phyloP scores from a whole-genome alignment of 257 asterid species.

The Gentiana macrophylla region DNA sequence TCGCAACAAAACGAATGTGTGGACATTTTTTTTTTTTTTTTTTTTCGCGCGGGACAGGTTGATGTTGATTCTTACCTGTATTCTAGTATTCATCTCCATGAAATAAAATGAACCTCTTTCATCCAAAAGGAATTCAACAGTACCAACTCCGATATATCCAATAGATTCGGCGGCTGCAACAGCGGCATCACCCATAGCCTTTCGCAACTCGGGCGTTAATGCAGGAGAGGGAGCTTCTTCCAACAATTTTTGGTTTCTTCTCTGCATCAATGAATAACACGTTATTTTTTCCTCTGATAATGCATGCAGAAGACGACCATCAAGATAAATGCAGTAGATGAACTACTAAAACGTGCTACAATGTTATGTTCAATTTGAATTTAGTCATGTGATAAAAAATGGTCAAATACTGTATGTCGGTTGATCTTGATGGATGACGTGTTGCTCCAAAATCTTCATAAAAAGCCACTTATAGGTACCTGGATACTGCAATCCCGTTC shows the following conservation, averaged over 20 bases:
- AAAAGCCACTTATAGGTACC: conserved; percentile 29
- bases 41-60: neutral
- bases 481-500: conserved; percentile 99
- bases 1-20: neutral
- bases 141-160: conserved; percentile 94
- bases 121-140: conserved; percentile 93
- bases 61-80: conserved; percentile 52
- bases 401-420: too few relatives aligned
- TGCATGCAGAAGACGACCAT: too few relatives aligned
- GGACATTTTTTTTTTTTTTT: neutral
- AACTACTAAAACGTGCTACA: too few relatives aligned
- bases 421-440: neutral
- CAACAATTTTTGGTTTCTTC: conserved; percentile 91
- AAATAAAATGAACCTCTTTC: conserved; percentile 96
- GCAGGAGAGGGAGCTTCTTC: conserved; percentile 99
- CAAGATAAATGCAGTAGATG: neutral
- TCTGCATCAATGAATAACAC: conserved; percentile 31
- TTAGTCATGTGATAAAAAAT: too few relatives aligned
- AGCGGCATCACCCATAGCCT: conserved; percentile 99
- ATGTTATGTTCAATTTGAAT: too few relatives aligned
- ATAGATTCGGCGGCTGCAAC: conserved; percentile 99
- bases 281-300: too few relatives aligned
- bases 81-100: conserved; percentile 99
- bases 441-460: neutral
- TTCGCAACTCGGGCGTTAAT: conserved; percentile 75